Conservation (phyloP, 2,329 filamentous ascomycete species). For the Chaetomium sp. region DNA sequence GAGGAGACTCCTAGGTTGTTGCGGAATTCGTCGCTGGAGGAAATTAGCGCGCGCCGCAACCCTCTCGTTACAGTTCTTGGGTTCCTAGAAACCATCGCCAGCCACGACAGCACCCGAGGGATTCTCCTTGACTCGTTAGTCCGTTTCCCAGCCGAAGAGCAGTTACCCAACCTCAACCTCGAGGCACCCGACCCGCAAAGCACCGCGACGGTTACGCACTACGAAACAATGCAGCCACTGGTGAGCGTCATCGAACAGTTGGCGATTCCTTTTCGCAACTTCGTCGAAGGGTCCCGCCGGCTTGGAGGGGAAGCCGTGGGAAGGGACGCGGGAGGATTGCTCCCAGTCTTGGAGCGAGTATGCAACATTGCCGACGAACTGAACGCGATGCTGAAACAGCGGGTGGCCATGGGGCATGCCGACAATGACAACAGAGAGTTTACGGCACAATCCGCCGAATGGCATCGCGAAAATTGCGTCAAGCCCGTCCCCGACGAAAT, state of each 20-base stretch:
- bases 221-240: constrained; percentile 26
- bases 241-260: constrained; percentile 25
- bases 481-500: constrained; percentile 30
- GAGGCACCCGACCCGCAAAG: too few species aligned
- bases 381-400: not conserved
- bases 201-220: not conserved
- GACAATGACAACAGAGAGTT: constrained; percentile 12
- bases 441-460: constrained; percentile 18
- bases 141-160: constrained; percentile 29
- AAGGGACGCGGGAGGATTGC: constrained; percentile 24
- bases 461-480: constrained; percentile 26
- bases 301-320: constrained; percentile 20
- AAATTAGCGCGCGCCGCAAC: constrained; percentile 20
- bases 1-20: constrained; percentile 22
- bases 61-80: constrained; percentile 35
- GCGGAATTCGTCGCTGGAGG: constrained; percentile 24
- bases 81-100: constrained; percentile 33
- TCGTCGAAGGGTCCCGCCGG: constrained; percentile 25
- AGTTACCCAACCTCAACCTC: constrained; percentile 32
- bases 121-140: constrained; percentile 31
- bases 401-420: not conserved
- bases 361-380: constrained; percentile 22
- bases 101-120: constrained; percentile 26
- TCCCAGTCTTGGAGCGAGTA: constrained; percentile 31
- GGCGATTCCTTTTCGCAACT: constrained; percentile 27